Evolutionary conservation across 495 filamentous ascomycete species (phyloP).

Genomic region (Darksidea phi): DNA sequence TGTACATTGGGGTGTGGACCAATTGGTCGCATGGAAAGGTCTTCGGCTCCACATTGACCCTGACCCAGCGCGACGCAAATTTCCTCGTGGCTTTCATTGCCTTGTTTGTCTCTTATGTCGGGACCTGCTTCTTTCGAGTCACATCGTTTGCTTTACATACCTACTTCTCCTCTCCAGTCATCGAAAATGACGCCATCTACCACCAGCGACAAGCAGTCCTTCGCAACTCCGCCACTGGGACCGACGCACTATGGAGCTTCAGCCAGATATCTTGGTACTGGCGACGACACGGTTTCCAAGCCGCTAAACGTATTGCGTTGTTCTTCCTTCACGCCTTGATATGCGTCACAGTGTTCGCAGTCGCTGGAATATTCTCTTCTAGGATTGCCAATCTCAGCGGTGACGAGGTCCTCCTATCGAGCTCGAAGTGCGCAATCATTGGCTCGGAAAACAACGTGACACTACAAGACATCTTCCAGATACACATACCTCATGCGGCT

Average conservation of each 20-base stretch:
- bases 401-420: no score
- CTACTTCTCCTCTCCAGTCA: neutral
- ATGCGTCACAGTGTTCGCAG: neutral
- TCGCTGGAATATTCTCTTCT: conserved; percentile 4
- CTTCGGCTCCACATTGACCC: conserved; percentile 3
- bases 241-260: neutral
- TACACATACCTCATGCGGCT: no score
- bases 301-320: neutral
- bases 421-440: no score
- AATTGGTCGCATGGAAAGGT: conserved; percentile 5
- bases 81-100: conserved; percentile 16
- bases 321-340: neutral
- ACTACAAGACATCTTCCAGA: no score
- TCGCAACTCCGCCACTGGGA: conserved; percentile 2
- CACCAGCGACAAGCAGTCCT: conserved; percentile 9
- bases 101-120: conserved; percentile 1
- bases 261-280: neutral
- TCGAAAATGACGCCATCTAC: neutral
- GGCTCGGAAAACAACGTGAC: no score
- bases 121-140: neutral
- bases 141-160: neutral
- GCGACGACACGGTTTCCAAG: neutral
- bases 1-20: conserved; percentile 2
- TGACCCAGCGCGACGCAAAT: neutral
- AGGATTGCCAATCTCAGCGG: no score